Evolutionary conservation across 2,329 filamentous ascomycete species (phyloP).

Genomic region (Chalaropsis ovoidea): DNA sequence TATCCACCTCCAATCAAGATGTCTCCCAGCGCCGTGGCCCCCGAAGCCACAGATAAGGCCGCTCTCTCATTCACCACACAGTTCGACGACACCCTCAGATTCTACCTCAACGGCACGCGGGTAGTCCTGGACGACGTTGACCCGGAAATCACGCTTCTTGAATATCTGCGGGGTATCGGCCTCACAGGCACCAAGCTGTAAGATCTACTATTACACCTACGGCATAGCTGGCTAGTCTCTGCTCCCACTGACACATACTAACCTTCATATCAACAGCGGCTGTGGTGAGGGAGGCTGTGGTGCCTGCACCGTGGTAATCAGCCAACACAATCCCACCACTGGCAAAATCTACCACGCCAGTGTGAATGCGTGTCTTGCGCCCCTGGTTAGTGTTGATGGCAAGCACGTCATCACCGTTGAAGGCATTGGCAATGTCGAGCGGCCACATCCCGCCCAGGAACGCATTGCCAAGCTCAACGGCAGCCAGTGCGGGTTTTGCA

Average conservation of each 20-base stretch:
- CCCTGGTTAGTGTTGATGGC: slow-evolving; percentile 83
- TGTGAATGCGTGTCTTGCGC: slow-evolving; percentile 90
- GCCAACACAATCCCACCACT: slow-evolving; percentile 86
- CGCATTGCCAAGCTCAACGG: slow-evolving; percentile 84
- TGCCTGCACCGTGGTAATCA: slow-evolving; percentile 90
- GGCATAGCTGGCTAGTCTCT: not conserved
- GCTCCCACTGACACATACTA: not conserved
- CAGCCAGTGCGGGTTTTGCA: slow-evolving; percentile 90
- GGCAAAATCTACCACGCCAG: slow-evolving; percentile 91
- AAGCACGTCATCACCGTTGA: slow-evolving; percentile 98
- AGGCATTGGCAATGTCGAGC: slow-evolving; percentile 80
- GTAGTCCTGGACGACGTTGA: slow-evolving; percentile 79
- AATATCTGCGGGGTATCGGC: slow-evolving; percentile 86
- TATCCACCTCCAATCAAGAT: not conserved
- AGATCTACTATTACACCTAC: slow-evolving; percentile 27
- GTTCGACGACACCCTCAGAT: slow-evolving; percentile 80
- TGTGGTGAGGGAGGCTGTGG: slow-evolving; percentile 96
- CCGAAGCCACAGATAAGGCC: slow-evolving; percentile 2
- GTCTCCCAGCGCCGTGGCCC: slow-evolving; percentile 1
- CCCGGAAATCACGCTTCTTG: slow-evolving; percentile 81
- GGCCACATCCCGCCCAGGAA: slow-evolving; percentile 82
- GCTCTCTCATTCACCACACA: slow-evolving; percentile 49
- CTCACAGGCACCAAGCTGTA: slow-evolving; percentile 87
- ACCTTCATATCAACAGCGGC: slow-evolving; percentile 41
- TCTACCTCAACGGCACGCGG: slow-evolving; percentile 90